Evolutionary conservation across 225 moss, liverwort and hornwort genomes (phyloP).

Genomic region (Rhytidiadelphus loreus): DNA sequence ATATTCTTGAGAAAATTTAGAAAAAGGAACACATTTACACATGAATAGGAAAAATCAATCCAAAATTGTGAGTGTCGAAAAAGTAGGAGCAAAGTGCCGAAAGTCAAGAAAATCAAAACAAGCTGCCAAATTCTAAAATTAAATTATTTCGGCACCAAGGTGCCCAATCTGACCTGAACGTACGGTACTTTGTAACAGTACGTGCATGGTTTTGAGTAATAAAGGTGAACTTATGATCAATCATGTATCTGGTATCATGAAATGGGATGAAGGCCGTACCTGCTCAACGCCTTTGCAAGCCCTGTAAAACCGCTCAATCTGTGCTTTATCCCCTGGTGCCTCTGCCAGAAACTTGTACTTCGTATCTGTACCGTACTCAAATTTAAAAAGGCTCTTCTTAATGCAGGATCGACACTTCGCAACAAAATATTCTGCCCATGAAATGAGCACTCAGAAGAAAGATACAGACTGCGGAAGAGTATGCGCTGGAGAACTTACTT

Average conservation of each 20-base stretch:
- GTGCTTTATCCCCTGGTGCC: constrained; percentile 73
- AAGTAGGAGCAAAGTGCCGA: no score
- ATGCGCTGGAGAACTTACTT: constrained; percentile 38
- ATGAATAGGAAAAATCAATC: no score
- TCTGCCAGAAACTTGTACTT: constrained; percentile 82
- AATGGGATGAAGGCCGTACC: constrained; percentile 11
- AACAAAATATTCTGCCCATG: neutral
- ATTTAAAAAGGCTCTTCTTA: neutral
- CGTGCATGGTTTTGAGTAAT: neutral
- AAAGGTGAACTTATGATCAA: neutral
- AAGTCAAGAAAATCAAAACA: no score
- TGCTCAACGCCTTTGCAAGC: constrained; percentile 74
- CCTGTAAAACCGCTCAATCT: constrained; percentile 66
- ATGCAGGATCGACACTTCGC: neutral
- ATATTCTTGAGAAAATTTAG: no score
- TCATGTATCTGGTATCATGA: neutral
- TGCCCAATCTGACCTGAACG: no score
- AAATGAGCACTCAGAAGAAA: neutral
- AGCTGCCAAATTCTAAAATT: no score
- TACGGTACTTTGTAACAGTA: neutral
- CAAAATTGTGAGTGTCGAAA: no score
- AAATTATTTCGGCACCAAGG: no score
- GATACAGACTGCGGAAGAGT: neutral
- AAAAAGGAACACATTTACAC: no score
- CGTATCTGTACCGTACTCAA: constrained; percentile 34